Evolutionary conservation across 345 rosid species (phyloP).

Genomic region (Bruguiera gymnorhiza): DNA sequence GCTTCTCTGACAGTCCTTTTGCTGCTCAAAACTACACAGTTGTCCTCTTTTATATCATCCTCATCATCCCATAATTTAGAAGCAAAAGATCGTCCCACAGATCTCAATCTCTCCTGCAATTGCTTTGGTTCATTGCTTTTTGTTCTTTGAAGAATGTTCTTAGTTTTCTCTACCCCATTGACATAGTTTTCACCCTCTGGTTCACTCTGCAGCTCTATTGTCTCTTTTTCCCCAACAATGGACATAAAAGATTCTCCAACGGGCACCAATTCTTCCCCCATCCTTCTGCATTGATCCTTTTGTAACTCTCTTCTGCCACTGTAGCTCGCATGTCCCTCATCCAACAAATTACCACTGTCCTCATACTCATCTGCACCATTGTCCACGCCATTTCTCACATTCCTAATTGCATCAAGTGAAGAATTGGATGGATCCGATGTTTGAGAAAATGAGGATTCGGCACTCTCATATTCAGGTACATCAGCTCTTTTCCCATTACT

Average conservation of each 20-base stretch:
- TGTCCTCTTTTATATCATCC: conserved; percentile 28
- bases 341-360: neutral
- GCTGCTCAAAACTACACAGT: conserved; percentile 42
- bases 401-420: conserved; percentile 17
- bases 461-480: conserved; percentile 39
- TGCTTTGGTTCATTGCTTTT: conserved; percentile 33
- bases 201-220: conserved; percentile 11
- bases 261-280: conserved; percentile 22
- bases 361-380: conserved; percentile 19
- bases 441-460: conserved; percentile 46
- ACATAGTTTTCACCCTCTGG: conserved; percentile 11
- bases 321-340: conserved; percentile 20
- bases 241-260: conserved; percentile 25
- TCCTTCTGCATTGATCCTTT: conserved; percentile 18
- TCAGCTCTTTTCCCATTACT: conserved; percentile 14
- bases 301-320: conserved; percentile 10
- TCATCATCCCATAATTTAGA: conserved; percentile 29
- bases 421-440: conserved; percentile 27
- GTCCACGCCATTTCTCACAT: conserved; percentile 22
- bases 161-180: conserved; percentile 23
- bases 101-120: conserved; percentile 35
- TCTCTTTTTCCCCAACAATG: conserved; percentile 31
- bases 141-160: conserved; percentile 20
- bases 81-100: conserved; percentile 38
- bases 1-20: conserved; percentile 26